Evolutionary conservation across 805 yeast species (phyloP).

Genomic region (Pichia occidentalis): DNA sequence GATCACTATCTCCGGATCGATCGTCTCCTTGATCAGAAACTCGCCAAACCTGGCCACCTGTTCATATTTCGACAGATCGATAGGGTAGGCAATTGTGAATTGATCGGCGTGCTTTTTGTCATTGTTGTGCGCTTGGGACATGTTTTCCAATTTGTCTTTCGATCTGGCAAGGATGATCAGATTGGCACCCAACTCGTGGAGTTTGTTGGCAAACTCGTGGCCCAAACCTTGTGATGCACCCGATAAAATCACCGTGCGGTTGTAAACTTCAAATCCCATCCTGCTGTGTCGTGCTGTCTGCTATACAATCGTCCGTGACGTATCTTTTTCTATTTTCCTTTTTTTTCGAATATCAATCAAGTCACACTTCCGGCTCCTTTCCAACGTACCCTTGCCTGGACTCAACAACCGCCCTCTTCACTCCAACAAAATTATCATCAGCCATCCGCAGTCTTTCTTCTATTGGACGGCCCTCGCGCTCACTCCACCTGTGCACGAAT

Average conservation of each 20-base stretch:
- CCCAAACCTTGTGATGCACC: slow-evolving; percentile 98
- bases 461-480: too few relatives aligned
- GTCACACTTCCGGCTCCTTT: too few relatives aligned
- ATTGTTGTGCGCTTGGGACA: slow-evolving; percentile 25
- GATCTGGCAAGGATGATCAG: slow-evolving; percentile 78
- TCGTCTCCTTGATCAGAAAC: slow-evolving; percentile 20
- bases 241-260: slow-evolving; percentile 62
- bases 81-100: slow-evolving; percentile 36
- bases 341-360: too few relatives aligned
- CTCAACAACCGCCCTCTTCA: too few relatives aligned
- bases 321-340: too few relatives aligned
- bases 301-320: too few relatives aligned
- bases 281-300: neutral
- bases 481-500: too few relatives aligned
- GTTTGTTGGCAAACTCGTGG: slow-evolving; percentile 57
- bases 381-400: too few relatives aligned
- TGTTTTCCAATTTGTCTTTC: slow-evolving; percentile 45
- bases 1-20: slow-evolving; percentile 62
- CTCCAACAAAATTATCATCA: too few relatives aligned
- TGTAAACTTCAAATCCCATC: slow-evolving; percentile 30
- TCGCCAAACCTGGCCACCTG: slow-evolving; percentile 35
- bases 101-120: slow-evolving; percentile 27
- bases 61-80: slow-evolving; percentile 59
- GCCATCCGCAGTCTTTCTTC: too few relatives aligned
- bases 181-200: slow-evolving; percentile 43